These are phyloP conservation scores for Naematelia encephala DNA, from an alignment of 768 basidiomycete genomes.

Conservation along the genomic window DNA sequence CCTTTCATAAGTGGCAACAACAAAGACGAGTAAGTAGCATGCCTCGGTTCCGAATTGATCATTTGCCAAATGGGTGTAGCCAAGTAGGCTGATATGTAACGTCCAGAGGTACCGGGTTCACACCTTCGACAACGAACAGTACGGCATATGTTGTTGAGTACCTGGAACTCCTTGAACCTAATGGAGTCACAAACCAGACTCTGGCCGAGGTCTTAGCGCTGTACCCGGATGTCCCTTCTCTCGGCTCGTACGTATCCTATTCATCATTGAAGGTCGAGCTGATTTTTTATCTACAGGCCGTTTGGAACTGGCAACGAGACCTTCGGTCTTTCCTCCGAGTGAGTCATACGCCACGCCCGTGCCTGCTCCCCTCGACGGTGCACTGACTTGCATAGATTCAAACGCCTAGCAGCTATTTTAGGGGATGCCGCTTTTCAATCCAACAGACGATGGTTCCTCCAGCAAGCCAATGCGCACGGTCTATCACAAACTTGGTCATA, in stretches of 20 bases:
- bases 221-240: slow-evolving; percentile 31
- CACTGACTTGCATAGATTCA: slow-evolving; percentile 23
- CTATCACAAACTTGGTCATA: slow-evolving; percentile 40
- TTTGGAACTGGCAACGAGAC: slow-evolving; percentile 45
- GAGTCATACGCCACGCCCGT: background rate
- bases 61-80: background rate
- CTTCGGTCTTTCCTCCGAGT: slow-evolving; percentile 38
- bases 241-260: slow-evolving; percentile 27
- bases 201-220: slow-evolving; percentile 23
- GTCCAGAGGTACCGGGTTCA: slow-evolving; percentile 45
- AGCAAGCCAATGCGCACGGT: slow-evolving; percentile 25
- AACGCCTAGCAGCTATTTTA: slow-evolving; percentile 33
- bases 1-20: slow-evolving; percentile 47
- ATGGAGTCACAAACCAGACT: slow-evolving; percentile 16
- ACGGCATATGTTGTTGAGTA: slow-evolving; percentile 6
- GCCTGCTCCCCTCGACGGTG: background rate
- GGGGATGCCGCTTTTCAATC: slow-evolving; percentile 46
- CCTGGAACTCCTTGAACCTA: slow-evolving; percentile 26
- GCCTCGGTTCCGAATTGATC: background rate
- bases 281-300: slow-evolving; percentile 24
- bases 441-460: slow-evolving; percentile 34
- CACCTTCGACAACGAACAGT: slow-evolving; percentile 20
- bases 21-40: slow-evolving; percentile 44
- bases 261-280: too few species aligned
- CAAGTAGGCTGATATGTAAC: background rate